phyloP scores from a whole-genome alignment of 805 yeast species.

The Lachancea cidri region DNA sequence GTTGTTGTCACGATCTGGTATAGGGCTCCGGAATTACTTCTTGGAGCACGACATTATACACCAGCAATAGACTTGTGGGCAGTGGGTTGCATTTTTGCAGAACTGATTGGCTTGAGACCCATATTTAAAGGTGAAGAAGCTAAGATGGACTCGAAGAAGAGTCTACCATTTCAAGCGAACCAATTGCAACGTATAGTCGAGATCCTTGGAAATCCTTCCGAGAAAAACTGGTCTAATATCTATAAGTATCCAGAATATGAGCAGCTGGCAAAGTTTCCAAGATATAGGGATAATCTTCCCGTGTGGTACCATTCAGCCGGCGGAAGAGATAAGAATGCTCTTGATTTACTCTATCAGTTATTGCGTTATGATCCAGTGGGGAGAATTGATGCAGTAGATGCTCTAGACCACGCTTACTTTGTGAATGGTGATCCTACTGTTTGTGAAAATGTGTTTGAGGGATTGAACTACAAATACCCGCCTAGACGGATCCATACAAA shows the following conservation, averaged over 20 bases:
- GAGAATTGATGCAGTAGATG: slow-evolving; percentile 72
- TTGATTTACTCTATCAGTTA: slow-evolving; percentile 56
- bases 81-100: slow-evolving; percentile 91
- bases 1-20: slow-evolving; percentile 98
- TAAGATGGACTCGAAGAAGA: slow-evolving; percentile 88
- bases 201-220: slow-evolving; percentile 84
- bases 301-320: slow-evolving; percentile 87
- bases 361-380: slow-evolving; percentile 79
- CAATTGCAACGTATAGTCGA: slow-evolving; percentile 89
- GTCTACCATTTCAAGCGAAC: slow-evolving; percentile 89
- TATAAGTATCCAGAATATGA: slow-evolving; percentile 79
- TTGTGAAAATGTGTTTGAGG: slow-evolving; percentile 72
- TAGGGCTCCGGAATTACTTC: slow-evolving; percentile 82
- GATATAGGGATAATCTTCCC: slow-evolving; percentile 49
- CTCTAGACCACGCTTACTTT: slow-evolving; percentile 76
- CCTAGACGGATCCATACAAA: slow-evolving; percentile 80
- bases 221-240: slow-evolving; percentile 74
- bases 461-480: slow-evolving; percentile 71
- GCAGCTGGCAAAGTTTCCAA: slow-evolving; percentile 57
- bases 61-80: slow-evolving; percentile 96
- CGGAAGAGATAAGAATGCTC: slow-evolving; percentile 63
- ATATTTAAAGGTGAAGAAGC: slow-evolving; percentile 98
- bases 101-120: slow-evolving; percentile 80
- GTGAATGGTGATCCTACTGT: slow-evolving; percentile 57
- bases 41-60: slow-evolving; percentile 91